Evolutionary conservation across 306 rosid genomes (phyloP), one percentile per base, ranked within the genome.

Genomic region (Trifolium dubium): DNA sequence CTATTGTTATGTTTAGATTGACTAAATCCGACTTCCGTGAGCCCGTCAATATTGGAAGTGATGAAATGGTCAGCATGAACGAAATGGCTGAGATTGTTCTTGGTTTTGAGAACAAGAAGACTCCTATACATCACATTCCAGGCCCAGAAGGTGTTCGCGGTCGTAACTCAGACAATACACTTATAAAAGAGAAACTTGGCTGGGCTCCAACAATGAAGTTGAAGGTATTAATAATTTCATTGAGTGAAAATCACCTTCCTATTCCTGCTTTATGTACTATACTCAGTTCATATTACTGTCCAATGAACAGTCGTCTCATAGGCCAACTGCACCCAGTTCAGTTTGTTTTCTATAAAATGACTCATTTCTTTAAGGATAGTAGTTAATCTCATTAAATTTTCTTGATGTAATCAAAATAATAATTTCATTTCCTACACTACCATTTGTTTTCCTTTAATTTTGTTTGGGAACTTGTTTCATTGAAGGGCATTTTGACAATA

Each of bases 91-190:
- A 92, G 88, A 89, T 94, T 51, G 89, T 94, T 68, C 97, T 92
- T 69, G 80, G 99, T 88, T 92, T 94, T 71, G 97, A 94, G 64
- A 47, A 79, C 89, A 94, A 90, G 88, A 87, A 78, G 30, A 92
- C 81, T 61, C 97, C 97, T 11, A 90, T 95, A 64, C 97, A 88
- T 29, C 97, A 92, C 86, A 95, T 95, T 84, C 99, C 99, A 28
- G 99, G 99, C 2, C 99, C 99, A 13, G 98, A 95, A 86, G 99
- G 99, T 34, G 98, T 95, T 76, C 98, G 99, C 60, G 99, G 99
- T 19, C 99, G 99, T 34, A 95, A 95, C 85, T 95, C 99, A 3
- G 98, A 95, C 91, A 95, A 95, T 68, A 92, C 93, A 2, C 89
- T 95, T 41, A 95, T 95, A 53, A 95, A 95, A 81, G 99, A 95